Evolutionary conservation across 225 moss, liverwort and hornwort genomes (phyloP), one percentile per base, ranked within the genome.

Genomic region (Bryoerythrophyllum caledonicum): DNA sequence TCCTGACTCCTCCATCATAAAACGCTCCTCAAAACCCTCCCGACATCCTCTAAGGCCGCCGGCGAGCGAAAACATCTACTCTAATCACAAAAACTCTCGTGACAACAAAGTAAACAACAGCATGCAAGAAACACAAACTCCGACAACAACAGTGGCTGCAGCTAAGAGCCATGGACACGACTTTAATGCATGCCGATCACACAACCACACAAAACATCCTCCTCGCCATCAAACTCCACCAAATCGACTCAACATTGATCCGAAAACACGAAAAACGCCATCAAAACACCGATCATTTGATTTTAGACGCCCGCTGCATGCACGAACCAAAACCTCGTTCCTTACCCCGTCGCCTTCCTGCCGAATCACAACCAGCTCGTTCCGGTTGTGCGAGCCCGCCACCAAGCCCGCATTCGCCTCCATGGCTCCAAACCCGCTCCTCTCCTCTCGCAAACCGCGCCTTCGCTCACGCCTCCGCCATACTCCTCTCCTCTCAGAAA

Each of bases 371-470:
- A 88, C 85, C 26, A 88, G 78, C 71, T 88, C 88, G 73, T 88
- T 83, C 72, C 88, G 80, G 41, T 79, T 83, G 75, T 89, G 86
- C 21, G 89, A 89, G 71, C 89, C 86, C 9, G 89, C 89, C 24
- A 89, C 79, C 35, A 89, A 77, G 54, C 89, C 89, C 41, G 83
- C 83, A 83, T 80, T 82, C 76, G 86, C 86, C 77, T 86, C 89
- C 89, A 89, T 89, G 66, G 16, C 68, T 15, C 60, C 34, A n/a
- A 76, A 20, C 35, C 14, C 55, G 35, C 35, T 16, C 46, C 44
- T 48, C 51, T 25, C 20, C 56, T 6, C 16, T 60, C 49, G 13
- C 46, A 34, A 59, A 28, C 44, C 32, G 17, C 60, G 37, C 60
- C 55, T 14, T 19, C 24, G 23, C 60, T 76, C 60, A 76, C 60